These are phyloP conservation scores for Dalbergia oliveri DNA, from an alignment of 306 rosid genomes.

Conservation along the genomic window DNA sequence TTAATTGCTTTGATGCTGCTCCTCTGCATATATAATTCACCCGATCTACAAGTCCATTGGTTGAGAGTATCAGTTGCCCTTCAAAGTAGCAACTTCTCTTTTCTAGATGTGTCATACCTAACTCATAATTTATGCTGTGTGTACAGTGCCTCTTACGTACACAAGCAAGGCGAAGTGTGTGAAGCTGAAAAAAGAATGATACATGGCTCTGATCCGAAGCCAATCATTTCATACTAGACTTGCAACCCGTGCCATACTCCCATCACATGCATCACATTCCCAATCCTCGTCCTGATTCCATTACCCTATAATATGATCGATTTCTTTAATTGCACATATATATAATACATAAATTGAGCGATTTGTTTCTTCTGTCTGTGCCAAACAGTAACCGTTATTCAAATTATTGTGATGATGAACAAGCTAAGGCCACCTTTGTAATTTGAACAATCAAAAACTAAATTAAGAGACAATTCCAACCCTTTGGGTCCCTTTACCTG, in stretches of 20 bases:
- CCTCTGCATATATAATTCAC: slow-evolving; percentile 9
- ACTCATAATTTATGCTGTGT: slow-evolving; percentile 1
- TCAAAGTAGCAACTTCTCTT: slow-evolving; percentile 14
- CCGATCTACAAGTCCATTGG: slow-evolving; percentile 40
- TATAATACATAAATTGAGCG: background rate
- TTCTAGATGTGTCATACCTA: background rate
- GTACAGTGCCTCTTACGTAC: slow-evolving; percentile 45
- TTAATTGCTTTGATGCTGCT: slow-evolving; percentile 21
- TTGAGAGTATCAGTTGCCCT: slow-evolving; percentile 33
- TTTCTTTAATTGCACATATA: background rate
- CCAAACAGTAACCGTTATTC: slow-evolving; percentile 23
- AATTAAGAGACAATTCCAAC: slow-evolving; percentile 56
- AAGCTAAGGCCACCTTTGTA: slow-evolving; percentile 47
- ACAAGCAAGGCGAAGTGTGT: slow-evolving; percentile 31
- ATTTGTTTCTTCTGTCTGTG: background rate
- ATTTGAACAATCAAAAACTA: slow-evolving; percentile 34
- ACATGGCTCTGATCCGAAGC: slow-evolving; percentile 37
- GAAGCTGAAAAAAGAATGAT: slow-evolving; percentile 39
- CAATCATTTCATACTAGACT: slow-evolving; percentile 55
- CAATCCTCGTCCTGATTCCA: slow-evolving; percentile 39
- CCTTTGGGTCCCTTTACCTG: slow-evolving; percentile 58
- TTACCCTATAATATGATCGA: slow-evolving; percentile 15
- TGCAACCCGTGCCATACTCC: slow-evolving; percentile 61
- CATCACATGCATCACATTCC: slow-evolving; percentile 71
- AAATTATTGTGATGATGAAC: slow-evolving; percentile 36